phyloP scores from a whole-genome alignment of 2,329 filamentous ascomycete species.

The Arthrocladium fulminans region DNA sequence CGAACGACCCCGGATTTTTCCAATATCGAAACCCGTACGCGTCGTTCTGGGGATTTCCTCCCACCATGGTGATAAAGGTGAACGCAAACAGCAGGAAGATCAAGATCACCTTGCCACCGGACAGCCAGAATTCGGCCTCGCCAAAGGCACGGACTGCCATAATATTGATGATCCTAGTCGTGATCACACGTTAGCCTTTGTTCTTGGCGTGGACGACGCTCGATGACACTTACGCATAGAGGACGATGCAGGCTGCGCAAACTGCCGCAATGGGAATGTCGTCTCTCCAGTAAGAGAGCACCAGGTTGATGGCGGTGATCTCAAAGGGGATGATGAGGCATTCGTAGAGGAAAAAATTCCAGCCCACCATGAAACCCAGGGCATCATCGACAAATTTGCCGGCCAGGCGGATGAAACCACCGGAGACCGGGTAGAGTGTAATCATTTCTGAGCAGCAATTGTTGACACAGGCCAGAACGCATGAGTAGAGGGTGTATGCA shows the following conservation, averaged over 20 bases:
- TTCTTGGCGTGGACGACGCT: not conserved
- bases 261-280: slow-evolving; percentile 31
- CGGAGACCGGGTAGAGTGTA: slow-evolving; percentile 26
- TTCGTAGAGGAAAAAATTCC: slow-evolving; percentile 42
- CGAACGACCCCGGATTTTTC: slow-evolving; percentile 37
- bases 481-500: too few relatives aligned
- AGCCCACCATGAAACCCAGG: slow-evolving; percentile 36
- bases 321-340: slow-evolving; percentile 33
- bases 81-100: slow-evolving; percentile 64
- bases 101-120: slow-evolving; percentile 62
- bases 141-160: slow-evolving; percentile 69
- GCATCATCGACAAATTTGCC: slow-evolving; percentile 39
- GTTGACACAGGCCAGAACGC: slow-evolving; percentile 28
- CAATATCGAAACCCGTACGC: slow-evolving; percentile 66
- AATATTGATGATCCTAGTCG: slow-evolving; percentile 56
- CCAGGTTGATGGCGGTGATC: slow-evolving; percentile 33
- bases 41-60: slow-evolving; percentile 66
- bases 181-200: not conserved
- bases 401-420: slow-evolving; percentile 18
- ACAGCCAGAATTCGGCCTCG: slow-evolving; percentile 66
- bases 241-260: slow-evolving; percentile 29
- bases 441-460: slow-evolving; percentile 39
- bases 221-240: slow-evolving; percentile 28
- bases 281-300: slow-evolving; percentile 33
- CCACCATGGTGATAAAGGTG: slow-evolving; percentile 75